Conservation (phyloP, 768 basidiomycete genomes). For the Scleroderma citrinum region DNA sequence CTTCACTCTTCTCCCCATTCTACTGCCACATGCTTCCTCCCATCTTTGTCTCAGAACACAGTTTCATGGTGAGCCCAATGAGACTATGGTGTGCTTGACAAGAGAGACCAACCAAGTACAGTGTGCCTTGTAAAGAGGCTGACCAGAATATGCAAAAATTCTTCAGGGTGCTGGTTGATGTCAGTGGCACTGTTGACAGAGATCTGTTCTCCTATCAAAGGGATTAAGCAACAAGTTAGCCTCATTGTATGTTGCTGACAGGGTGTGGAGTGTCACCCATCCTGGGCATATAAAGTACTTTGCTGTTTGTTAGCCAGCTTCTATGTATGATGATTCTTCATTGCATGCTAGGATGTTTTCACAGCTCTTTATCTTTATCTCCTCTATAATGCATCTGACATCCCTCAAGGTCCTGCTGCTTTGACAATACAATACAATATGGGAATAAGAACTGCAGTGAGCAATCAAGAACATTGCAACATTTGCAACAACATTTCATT, state of each 20-base stretch:
- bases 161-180: not conserved
- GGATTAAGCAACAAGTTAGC: not conserved
- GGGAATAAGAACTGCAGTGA: no score
- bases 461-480: no score
- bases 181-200: constrained; percentile 1
- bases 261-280: not conserved
- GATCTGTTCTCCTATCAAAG: constrained; percentile 5
- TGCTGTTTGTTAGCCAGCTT: not conserved
- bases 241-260: not conserved
- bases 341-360: no score
- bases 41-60: not conserved
- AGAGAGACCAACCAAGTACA: no score
- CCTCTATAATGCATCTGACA: no score
- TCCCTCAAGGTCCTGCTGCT: no score
- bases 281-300: constrained; percentile 1
- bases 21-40: not conserved
- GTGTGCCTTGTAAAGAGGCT: no score
- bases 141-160: constrained; percentile 1
- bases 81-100: not conserved
- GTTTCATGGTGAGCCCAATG: not conserved
- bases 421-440: no score
- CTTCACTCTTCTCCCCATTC: not conserved
- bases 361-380: no score
- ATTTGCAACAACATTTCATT: no score
- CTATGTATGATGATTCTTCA: not conserved